Evolutionary conservation across 441 rosid genomes (phyloP), one percentile per base, ranked within the genome.

Genomic region (Isatis lusitanica): DNA sequence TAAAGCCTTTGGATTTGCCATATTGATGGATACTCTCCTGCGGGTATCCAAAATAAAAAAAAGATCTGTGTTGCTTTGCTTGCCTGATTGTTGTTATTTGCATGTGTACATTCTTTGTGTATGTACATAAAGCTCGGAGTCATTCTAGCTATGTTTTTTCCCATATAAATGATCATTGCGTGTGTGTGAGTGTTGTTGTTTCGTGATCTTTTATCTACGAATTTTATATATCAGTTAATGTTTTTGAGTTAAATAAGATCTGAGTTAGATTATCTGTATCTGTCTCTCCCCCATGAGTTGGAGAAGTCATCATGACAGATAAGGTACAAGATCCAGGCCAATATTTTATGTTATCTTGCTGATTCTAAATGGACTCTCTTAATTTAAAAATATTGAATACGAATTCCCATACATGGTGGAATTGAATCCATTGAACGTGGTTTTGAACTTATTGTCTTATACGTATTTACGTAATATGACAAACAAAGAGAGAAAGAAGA

Each of bases 31-130:
- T 74, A 46, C 35, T 31, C 55, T 5, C 55, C 62, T 40, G 63
- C 55, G 30, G 16, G 21, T 39, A 42, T 11, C 12, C 13, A 46
- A 56, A 50, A 51, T 42, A 15, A 33, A 50, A 51, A 51, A 15
- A 33, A 33, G 26, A 31, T 51, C 16, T 4, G 70, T 46, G 38
- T 44, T 47, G 57, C 6, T 55, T 69, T 36, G 59, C 59, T 35
- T 69, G 59, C 36, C 33, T 43, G 44, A 47, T 53, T 75, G 51
- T 61, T 46, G 59, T 39, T 56, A 35, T 39, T 66, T 28, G 7
- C 46, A 48, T 66, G 60, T 74, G 78, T 66, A 48, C 48, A 56
- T 64, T 64, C 33, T 26, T 53, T 74, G 73, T 74, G 52, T 39
- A 52, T 75, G 28, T 61, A 43, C 70, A 44, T 26, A 75, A 52